These are phyloP conservation scores for Wickerhamomyces chambardii DNA, from an alignment of 805 yeast species.

Conservation along the genomic window DNA sequence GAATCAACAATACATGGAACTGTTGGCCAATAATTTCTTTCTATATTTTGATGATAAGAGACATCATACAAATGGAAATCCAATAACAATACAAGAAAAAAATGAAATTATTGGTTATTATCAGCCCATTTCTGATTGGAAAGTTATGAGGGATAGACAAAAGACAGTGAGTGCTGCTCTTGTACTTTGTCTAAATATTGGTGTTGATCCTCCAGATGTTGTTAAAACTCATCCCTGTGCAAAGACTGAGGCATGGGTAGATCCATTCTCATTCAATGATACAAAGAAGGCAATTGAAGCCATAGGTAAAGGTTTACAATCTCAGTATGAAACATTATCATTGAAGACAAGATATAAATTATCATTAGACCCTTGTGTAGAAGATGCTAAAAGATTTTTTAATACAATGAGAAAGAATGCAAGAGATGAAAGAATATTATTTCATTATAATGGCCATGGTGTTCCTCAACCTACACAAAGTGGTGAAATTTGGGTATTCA, in stretches of 20 bases:
- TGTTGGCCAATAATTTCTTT: slow-evolving; percentile 59
- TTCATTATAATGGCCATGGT: slow-evolving; percentile 97
- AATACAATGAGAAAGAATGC: slow-evolving; percentile 83
- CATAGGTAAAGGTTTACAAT: slow-evolving; percentile 80
- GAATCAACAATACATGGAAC: slow-evolving; percentile 47
- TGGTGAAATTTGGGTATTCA: slow-evolving; percentile 98
- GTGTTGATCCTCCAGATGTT: slow-evolving; percentile 97
- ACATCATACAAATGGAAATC: slow-evolving; percentile 84
- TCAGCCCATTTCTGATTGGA: slow-evolving; percentile 84
- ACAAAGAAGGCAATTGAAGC: slow-evolving; percentile 86
- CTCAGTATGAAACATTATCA: slow-evolving; percentile 84
- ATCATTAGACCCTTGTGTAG: slow-evolving; percentile 89
- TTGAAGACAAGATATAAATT: slow-evolving; percentile 86
- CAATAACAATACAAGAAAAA: slow-evolving; percentile 49
- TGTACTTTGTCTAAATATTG: slow-evolving; percentile 82
- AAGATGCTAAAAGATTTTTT: slow-evolving; percentile 88
- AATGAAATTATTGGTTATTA: slow-evolving; percentile 36
- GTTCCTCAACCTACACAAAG: slow-evolving; percentile 95
- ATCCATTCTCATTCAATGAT: slow-evolving; percentile 74
- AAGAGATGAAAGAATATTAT: slow-evolving; percentile 85
- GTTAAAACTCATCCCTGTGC: slow-evolving; percentile 92
- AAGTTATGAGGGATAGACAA: slow-evolving; percentile 80
- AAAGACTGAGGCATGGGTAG: slow-evolving; percentile 86
- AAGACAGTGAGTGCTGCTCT: slow-evolving; percentile 92
- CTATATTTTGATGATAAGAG: slow-evolving; percentile 89